Percentiles rank a stretch among this genome's conserved stretches.
These are phyloP conservation scores for Saksenaea oblongispora DNA, from an alignment of 371 early-diverging fungal species.

Conservation along the genomic window DNA sequence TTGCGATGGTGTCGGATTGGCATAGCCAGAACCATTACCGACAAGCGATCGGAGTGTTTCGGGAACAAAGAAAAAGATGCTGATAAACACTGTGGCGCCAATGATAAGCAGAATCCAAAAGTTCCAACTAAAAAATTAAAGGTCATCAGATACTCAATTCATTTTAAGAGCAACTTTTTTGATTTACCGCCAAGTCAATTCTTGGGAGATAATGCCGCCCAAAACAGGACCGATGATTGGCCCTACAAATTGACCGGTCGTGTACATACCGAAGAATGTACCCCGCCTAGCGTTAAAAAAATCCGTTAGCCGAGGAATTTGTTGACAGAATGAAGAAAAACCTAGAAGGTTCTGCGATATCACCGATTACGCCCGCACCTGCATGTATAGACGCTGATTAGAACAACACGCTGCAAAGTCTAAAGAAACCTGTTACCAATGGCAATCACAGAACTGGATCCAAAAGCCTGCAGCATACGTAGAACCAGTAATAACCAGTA, in stretches of 20 bases:
- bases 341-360: slow-evolving; percentile 54
- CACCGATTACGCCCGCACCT: slow-evolving; percentile 61
- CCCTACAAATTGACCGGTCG: slow-evolving; percentile 33
- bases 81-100: slow-evolving; percentile 47
- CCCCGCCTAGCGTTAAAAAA: slow-evolving; percentile 31
- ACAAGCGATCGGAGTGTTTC: slow-evolving; percentile 62
- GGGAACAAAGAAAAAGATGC: slow-evolving; percentile 55
- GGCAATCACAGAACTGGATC: slow-evolving; percentile 48
- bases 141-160: not conserved
- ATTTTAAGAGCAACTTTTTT: not conserved
- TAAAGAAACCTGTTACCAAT: slow-evolving; percentile 8
- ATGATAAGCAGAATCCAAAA: slow-evolving; percentile 58
- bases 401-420: not conserved
- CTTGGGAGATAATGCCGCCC: slow-evolving; percentile 21
- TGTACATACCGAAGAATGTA: slow-evolving; percentile 55
- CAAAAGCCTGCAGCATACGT: slow-evolving; percentile 20
- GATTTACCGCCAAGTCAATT: slow-evolving; percentile 9
- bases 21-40: slow-evolving; percentile 31
- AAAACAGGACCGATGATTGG: slow-evolving; percentile 58
- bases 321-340: slow-evolving; percentile 17
- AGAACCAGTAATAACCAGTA: slow-evolving; percentile 9
- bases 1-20: slow-evolving; percentile 31
- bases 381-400: slow-evolving; percentile 35
- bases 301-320: not conserved
- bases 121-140: slow-evolving; percentile 29